Evolutionary conservation across 176 grass and related monocot genomes (phyloP), one percentile per base, ranked within the genome.

Genomic region (Themeda triandra): DNA sequence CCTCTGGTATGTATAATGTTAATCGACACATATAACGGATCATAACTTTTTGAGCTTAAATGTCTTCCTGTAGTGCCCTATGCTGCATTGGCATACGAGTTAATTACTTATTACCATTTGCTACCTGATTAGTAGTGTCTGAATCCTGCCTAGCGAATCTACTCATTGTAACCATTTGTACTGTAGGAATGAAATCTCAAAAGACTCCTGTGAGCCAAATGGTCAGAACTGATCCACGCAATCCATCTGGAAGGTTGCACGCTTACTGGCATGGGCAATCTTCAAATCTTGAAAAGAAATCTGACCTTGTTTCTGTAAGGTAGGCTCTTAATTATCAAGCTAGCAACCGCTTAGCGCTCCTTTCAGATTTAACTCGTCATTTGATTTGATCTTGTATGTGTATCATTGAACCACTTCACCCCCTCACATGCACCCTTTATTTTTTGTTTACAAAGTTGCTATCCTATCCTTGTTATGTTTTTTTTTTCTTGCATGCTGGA

Each of bases 231-330:
- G 95, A 98, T 90, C 92, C 92, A 60, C 86, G 76, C 8, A 41
- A 93, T 84, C 91, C 92, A 67, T 93, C 88, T 88, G 95, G 92
- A 68, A 98, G 92, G 77, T 84, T 98, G 72, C 95, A 95, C 74
- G 81, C 92, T 29, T 95, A 98, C 80, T 93, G 92, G 90, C 85
- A 85, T 30, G 92, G 87, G 15, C 89, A 90, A 84, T 54, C 66
- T 49, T 95, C 92, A 81, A 86, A 88, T 71, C 82, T 84, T 68
- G 89, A 93, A 88, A 98, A 92, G 76, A 95, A 93, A 84, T 77
- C 82, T 69, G 89, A 92, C 54, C 89, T 98, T 86, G 85, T 87
- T 81, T 88, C 92, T 68, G 73, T 98, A 45, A 98, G 95, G 92
- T 95, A 91, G 78, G 58, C 2, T 24, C 18, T 48, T 76, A 80